These are phyloP conservation scores for Colletotrichum cordylinicola DNA, from an alignment of 2,329 filamentous ascomycete genomes.

Conservation along the genomic window DNA sequence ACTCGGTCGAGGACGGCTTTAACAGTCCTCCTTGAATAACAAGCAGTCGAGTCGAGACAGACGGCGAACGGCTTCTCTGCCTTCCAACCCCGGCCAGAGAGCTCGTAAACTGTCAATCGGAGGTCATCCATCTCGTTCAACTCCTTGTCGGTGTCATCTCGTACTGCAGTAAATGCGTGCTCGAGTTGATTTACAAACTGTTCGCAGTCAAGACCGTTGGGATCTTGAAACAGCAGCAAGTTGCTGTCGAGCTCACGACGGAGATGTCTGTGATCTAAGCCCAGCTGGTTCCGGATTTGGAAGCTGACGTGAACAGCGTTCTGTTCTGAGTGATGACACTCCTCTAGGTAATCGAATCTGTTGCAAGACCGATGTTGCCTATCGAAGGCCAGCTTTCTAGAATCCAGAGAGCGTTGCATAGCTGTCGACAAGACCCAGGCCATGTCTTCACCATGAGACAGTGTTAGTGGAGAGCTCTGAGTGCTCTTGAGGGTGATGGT, in stretches of 20 bases:
- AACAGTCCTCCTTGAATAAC: conserved; percentile 49
- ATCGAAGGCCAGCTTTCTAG: conserved; percentile 46
- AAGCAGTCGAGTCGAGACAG: conserved; percentile 44
- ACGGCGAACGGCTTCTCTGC: conserved; percentile 52
- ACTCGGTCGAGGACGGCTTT: conserved; percentile 57
- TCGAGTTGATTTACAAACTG: conserved; percentile 48
- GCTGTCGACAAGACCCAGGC: conserved; percentile 50
- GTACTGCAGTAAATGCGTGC: conserved; percentile 37
- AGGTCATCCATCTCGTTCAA: conserved; percentile 52
- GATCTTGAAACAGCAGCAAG: conserved; percentile 50
- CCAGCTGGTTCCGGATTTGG: conserved; percentile 54
- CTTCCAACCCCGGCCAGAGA: conserved; percentile 52
- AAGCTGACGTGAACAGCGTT: conserved; percentile 52
- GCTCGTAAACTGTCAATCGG: conserved; percentile 51
- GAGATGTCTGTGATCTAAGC: conserved; percentile 51
- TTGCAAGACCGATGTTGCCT: conserved; percentile 41
- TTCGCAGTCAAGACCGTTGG: conserved; percentile 46
- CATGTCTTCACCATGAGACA: conserved; percentile 50
- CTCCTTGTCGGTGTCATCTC: conserved; percentile 46
- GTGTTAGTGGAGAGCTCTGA: conserved; percentile 53
- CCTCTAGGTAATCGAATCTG: conserved; percentile 38
- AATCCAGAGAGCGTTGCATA: conserved; percentile 45
- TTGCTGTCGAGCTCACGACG: conserved; percentile 47
- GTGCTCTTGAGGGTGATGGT: conserved; percentile 49
- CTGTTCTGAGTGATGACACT: conserved; percentile 45